phyloP scores from a whole-genome alignment of 495 filamentous ascomycete genomes.

The Staphylotrichum tortipilum region DNA sequence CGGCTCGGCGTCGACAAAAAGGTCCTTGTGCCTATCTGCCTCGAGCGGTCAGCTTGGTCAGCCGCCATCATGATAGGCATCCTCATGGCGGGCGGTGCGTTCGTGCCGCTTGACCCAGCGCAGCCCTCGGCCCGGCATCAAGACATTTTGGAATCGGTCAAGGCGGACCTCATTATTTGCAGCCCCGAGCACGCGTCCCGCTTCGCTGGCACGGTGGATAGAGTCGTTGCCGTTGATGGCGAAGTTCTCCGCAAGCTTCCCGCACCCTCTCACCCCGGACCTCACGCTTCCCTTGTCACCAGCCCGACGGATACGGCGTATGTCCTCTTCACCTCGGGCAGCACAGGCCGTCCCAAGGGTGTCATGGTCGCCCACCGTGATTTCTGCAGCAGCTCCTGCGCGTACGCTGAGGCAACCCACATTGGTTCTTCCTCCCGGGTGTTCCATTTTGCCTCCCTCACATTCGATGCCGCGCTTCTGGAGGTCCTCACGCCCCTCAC shows the following conservation, averaged over 20 bases:
- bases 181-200: slow-evolving; percentile 12
- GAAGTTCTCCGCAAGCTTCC: slow-evolving; percentile 9
- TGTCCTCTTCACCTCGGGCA: slow-evolving; percentile 51
- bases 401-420: slow-evolving; percentile 15
- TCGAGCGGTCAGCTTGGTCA: slow-evolving; percentile 46
- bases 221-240: slow-evolving; percentile 7
- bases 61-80: slow-evolving; percentile 40
- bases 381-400: slow-evolving; percentile 27
- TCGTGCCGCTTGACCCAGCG: slow-evolving; percentile 47
- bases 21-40: slow-evolving; percentile 45
- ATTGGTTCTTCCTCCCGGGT: slow-evolving; percentile 25
- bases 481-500: slow-evolving; percentile 50
- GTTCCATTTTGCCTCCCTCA: slow-evolving; percentile 51
- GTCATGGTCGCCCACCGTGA: slow-evolving; percentile 35
- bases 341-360: slow-evolving; percentile 46
- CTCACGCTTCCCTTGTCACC: not conserved
- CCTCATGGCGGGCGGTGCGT: slow-evolving; percentile 45
- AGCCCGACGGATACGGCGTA: slow-evolving; percentile 25
- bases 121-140: slow-evolving; percentile 45
- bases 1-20: slow-evolving; percentile 36
- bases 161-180: slow-evolving; percentile 25
- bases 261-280: too few relatives aligned
- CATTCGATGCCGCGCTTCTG: slow-evolving; percentile 50
- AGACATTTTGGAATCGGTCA: slow-evolving; percentile 16
- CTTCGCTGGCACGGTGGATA: slow-evolving; percentile 4